Percentiles rank a stretch among this genome's conserved stretches.
phyloP scores from a whole-genome alignment of 352 stramenopile genomes.

The Pythium apleroticum region DNA sequence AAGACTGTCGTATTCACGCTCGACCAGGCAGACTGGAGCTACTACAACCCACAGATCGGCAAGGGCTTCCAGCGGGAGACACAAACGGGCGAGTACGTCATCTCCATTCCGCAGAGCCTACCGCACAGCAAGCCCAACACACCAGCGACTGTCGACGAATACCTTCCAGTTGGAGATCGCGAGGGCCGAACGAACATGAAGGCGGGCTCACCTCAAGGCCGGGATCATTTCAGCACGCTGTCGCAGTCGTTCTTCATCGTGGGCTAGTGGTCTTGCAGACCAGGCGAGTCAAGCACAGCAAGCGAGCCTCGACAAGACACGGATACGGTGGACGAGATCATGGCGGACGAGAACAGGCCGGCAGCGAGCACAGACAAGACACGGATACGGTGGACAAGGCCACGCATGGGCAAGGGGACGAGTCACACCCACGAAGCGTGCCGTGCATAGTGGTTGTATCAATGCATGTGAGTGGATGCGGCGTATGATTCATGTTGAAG shows the following conservation, averaged over 20 bases:
- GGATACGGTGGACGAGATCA: constrained; percentile 6
- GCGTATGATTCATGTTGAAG: too few relatives aligned
- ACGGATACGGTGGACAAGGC: neutral
- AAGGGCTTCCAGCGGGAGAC: constrained; percentile 36
- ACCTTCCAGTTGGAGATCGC: neutral
- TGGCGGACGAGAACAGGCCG: too few relatives aligned
- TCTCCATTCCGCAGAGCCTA: constrained; percentile 45
- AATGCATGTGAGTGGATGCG: neutral
- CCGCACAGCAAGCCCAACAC: neutral
- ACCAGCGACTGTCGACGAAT: neutral
- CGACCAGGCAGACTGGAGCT: constrained; percentile 46
- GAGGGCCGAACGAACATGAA: neutral
- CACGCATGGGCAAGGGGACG: neutral
- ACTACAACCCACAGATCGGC: constrained; percentile 48
- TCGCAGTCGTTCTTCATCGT: constrained; percentile 24
- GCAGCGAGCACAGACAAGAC: neutral
- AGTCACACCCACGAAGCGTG: too few relatives aligned
- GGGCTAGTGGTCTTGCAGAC: too few relatives aligned
- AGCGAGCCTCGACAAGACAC: neutral
- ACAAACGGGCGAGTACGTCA: constrained; percentile 51
- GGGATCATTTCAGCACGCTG: constrained; percentile 12
- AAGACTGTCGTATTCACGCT: constrained; percentile 51
- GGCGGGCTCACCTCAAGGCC: neutral
- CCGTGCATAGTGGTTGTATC: too few relatives aligned
- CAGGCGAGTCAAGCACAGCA: too few relatives aligned